A percentile compares a stretch with the other conserved stretches of the same genome.
Evolutionary conservation across 305 asterid species (phyloP).

Genomic region (Fraxinus nigra): DNA sequence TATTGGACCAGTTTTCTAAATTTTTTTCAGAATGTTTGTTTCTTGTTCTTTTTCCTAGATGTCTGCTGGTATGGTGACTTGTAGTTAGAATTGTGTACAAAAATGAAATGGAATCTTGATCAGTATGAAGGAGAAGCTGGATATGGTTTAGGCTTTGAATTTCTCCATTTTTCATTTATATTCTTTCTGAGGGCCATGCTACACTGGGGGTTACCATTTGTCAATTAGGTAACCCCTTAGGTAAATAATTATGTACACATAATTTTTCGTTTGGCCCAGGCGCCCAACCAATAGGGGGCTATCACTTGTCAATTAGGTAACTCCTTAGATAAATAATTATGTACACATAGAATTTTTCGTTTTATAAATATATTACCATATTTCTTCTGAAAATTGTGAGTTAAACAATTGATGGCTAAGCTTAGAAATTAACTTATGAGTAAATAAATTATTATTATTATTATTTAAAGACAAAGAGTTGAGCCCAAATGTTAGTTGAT

Average conservation of each 20-base stretch:
- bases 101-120: constrained; percentile 30
- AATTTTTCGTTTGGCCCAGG: too few species aligned
- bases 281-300: too few species aligned
- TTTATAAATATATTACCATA: not conserved
- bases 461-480: not conserved
- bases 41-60: constrained; percentile 11
- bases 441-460: too few species aligned
- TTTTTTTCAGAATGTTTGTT: constrained; percentile 4
- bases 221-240: too few species aligned
- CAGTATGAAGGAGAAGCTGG: constrained; percentile 24
- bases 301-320: too few species aligned
- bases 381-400: not conserved
- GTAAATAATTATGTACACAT: too few species aligned
- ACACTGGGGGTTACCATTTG: too few species aligned
- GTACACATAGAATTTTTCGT: too few species aligned
- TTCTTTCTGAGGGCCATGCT: not conserved
- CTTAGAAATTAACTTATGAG: too few species aligned
- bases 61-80: constrained; percentile 17
- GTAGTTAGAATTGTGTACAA: constrained; percentile 39
- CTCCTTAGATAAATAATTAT: too few species aligned
- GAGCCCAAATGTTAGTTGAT: not conserved
- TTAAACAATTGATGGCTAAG: not conserved
- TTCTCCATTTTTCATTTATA: too few species aligned
- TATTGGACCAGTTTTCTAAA: constrained; percentile 27
- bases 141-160: not conserved